Conservation (phyloP, 768 basidiomycete genomes). For the Roridomyces roridus region DNA sequence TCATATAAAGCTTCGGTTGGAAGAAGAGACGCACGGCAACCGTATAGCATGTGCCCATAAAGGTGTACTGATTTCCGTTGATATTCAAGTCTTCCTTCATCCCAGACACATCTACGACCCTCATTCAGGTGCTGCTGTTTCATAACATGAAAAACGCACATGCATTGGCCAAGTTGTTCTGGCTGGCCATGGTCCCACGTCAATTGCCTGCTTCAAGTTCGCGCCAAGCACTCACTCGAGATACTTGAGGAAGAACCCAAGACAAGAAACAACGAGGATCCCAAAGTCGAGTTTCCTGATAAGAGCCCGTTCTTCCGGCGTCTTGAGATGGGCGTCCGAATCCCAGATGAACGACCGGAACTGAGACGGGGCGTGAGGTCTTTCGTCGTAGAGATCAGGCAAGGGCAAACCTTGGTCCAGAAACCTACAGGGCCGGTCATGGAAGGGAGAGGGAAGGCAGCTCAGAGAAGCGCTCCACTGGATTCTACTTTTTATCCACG, state of each 20-base stretch:
- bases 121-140: not conserved
- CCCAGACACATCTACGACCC: constrained; percentile 18
- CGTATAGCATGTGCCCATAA: constrained; percentile 33
- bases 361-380: not conserved
- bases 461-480: too few species aligned
- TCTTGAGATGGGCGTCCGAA: constrained; percentile 29
- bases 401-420: constrained; percentile 15
- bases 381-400: not conserved
- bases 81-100: constrained; percentile 34
- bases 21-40: constrained; percentile 23
- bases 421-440: constrained; percentile 6
- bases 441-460: not conserved
- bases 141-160: constrained; percentile 11
- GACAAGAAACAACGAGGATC: constrained; percentile 29
- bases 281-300: constrained; percentile 33
- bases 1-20: not conserved
- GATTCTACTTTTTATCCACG: not conserved
- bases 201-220: too few species aligned
- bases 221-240: constrained; percentile 31
- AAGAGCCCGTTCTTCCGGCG: constrained; percentile 27
- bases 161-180: constrained; percentile 30
- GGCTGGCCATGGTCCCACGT: constrained; percentile 17
- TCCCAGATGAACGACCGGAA: constrained; percentile 32
- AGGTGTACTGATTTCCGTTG: constrained; percentile 31
- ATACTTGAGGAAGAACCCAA: constrained; percentile 34